Conservation (phyloP, 352 stramenopile genomes). For the Thalassiosira livingstoniorum region DNA sequence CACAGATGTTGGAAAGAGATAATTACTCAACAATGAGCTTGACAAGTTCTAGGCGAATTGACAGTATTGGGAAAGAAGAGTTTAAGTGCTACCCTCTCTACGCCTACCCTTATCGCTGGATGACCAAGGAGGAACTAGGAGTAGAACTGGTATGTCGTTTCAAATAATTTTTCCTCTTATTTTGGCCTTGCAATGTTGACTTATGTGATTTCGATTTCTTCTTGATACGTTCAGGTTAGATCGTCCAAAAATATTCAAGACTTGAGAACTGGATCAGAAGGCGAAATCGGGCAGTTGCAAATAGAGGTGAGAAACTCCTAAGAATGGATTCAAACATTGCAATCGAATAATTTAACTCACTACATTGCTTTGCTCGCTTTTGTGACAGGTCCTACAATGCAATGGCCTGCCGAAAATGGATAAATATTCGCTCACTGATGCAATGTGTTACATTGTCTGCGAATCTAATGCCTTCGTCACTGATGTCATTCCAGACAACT, state of each 20-base stretch:
- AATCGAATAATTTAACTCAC: neutral
- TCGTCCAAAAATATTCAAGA: constrained; percentile 29
- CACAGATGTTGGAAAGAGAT: constrained; percentile 6
- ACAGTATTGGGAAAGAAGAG: constrained; percentile 41
- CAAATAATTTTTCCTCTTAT: too few relatives aligned
- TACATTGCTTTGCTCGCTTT: constrained; percentile 50
- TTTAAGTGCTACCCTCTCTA: constrained; percentile 61
- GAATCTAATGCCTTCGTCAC: constrained; percentile 66
- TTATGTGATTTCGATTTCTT: too few relatives aligned
- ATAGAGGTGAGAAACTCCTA: neutral
- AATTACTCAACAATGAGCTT: neutral
- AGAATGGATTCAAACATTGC: neutral
- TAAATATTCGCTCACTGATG: constrained; percentile 47
- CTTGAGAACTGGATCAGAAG: neutral
- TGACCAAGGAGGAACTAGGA: constrained; percentile 33
- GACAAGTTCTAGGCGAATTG: neutral
- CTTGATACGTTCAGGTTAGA: too few relatives aligned
- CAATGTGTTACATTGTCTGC: constrained; percentile 62
- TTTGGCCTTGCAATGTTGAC: too few relatives aligned
- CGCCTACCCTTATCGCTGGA: constrained; percentile 62
- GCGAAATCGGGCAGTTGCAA: constrained; percentile 1
- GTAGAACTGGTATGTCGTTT: constrained; percentile 20
- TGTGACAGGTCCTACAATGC: constrained; percentile 53
- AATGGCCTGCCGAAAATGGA: constrained; percentile 56
- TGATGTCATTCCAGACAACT: constrained; percentile 61